A percentile compares a stretch with the other conserved stretches of the same genome.
These are phyloP conservation scores for Lactarius psammicola DNA, from an alignment of 768 basidiomycete species.

Conservation along the genomic window DNA sequence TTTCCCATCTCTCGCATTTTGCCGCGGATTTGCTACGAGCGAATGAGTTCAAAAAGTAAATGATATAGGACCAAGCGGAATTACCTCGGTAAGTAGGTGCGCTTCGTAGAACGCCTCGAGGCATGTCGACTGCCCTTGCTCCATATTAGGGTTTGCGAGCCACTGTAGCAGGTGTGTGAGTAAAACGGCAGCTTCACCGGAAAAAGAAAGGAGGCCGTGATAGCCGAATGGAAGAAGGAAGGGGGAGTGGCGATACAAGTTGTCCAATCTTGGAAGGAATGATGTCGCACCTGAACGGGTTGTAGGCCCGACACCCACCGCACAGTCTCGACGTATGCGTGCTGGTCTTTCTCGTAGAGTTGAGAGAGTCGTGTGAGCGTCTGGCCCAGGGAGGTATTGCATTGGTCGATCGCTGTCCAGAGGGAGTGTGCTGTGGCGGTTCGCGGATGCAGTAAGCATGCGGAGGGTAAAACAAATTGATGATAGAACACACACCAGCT, in stretches of 20 bases:
- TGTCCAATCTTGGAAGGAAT: neutral
- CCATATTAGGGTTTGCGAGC: constrained; percentile 55
- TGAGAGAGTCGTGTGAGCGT: constrained; percentile 52
- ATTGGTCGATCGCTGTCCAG: constrained; percentile 62
- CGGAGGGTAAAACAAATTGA: neutral
- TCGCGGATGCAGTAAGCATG: constrained; percentile 10
- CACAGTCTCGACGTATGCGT: constrained; percentile 54
- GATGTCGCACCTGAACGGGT: constrained; percentile 50
- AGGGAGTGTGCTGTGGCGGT: constrained; percentile 51
- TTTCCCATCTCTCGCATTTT: constrained; percentile 86
- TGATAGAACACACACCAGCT: constrained; percentile 44
- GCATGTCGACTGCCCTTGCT: constrained; percentile 42
- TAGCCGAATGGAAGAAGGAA: neutral
- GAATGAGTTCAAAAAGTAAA: too few species aligned
- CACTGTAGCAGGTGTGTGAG: constrained; percentile 42
- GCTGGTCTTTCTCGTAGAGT: constrained; percentile 47
- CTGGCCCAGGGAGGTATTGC: constrained; percentile 58
- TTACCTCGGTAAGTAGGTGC: constrained; percentile 58
- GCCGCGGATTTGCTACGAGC: constrained; percentile 63
- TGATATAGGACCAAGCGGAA: constrained; percentile 18
- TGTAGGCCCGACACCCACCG: constrained; percentile 62
- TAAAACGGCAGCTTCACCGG: neutral
- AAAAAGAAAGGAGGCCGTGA: neutral
- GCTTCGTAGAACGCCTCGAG: constrained; percentile 58
- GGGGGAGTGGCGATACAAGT: neutral